These are phyloP conservation scores for Amphibolis antarctica DNA, from an alignment of 106 monocot genomes.

Conservation along the genomic window DNA sequence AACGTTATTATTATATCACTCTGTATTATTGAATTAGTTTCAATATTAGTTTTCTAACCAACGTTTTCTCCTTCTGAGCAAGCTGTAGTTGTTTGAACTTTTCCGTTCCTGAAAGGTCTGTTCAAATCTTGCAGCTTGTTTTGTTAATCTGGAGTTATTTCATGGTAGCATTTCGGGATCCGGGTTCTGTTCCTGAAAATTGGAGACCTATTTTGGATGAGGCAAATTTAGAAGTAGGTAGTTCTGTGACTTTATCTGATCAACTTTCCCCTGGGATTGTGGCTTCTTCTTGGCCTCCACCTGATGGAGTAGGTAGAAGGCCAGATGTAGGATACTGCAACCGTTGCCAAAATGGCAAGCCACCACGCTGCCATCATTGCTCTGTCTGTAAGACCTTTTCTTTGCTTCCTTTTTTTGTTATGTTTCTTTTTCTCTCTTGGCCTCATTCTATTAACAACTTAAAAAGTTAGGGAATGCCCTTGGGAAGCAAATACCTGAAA, in stretches of 20 bases:
- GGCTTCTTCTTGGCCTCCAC: constrained; percentile 13
- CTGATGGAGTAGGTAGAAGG: constrained; percentile 29
- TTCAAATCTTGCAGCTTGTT: constrained; percentile 55
- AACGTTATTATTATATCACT: no score
- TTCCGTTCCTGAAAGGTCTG: not conserved
- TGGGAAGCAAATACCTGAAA: no score
- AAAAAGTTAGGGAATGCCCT: no score
- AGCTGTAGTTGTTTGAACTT: not conserved
- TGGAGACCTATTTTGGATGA: constrained; percentile 50
- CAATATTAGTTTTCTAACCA: no score
- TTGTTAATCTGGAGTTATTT: constrained; percentile 83
- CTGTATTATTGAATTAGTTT: no score
- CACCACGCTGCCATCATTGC: constrained; percentile 93
- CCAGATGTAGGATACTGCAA: constrained; percentile 40
- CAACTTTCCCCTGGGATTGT: constrained; percentile 20
- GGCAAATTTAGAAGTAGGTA: constrained; percentile 18
- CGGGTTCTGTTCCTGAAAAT: constrained; percentile 64
- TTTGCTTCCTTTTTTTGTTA: not conserved
- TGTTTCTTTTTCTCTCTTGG: not conserved
- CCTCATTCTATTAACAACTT: no score
- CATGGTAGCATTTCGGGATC: constrained; percentile 71
- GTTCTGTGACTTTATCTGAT: constrained; percentile 21
- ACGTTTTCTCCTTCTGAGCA: no score
- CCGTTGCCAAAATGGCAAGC: constrained; percentile 68
- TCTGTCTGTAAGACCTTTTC: constrained; percentile 53